Evolutionary conservation across 306 rosid species (phyloP).

Genomic region (Cucurbita ficifolia): DNA sequence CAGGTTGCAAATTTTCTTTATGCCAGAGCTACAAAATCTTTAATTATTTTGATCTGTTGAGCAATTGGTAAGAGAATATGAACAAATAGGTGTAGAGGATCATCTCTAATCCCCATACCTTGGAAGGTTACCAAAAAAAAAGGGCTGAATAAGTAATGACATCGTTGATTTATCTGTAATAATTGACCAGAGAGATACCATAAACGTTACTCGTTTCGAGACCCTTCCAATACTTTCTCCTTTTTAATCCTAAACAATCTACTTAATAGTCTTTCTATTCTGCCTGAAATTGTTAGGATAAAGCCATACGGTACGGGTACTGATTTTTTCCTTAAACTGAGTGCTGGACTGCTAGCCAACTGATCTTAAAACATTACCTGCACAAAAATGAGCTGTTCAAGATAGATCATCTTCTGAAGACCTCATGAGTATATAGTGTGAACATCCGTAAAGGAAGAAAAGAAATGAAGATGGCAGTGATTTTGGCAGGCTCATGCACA

Average conservation of each 20-base stretch:
- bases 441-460: neutral
- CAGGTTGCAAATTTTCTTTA: neutral
- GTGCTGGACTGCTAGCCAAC: neutral
- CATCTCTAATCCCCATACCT: neutral
- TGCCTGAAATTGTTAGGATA: neutral
- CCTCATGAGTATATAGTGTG: neutral
- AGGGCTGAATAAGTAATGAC: neutral
- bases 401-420: neutral
- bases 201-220: neutral
- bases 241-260: neutral
- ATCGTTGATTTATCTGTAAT: neutral
- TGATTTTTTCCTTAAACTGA: neutral
- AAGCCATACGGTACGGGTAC: neutral
- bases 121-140: neutral
- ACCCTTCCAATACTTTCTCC: neutral
- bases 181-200: neutral
- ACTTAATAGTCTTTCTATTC: neutral
- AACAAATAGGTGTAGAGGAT: neutral
- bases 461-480: neutral
- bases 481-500: neutral
- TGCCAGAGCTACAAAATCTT: neutral
- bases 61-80: neutral
- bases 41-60: neutral
- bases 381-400: neutral
- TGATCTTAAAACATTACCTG: neutral